phyloP scores from a whole-genome alignment of 2,329 filamentous ascomycete genomes.

The Hypoxylon sp. region DNA sequence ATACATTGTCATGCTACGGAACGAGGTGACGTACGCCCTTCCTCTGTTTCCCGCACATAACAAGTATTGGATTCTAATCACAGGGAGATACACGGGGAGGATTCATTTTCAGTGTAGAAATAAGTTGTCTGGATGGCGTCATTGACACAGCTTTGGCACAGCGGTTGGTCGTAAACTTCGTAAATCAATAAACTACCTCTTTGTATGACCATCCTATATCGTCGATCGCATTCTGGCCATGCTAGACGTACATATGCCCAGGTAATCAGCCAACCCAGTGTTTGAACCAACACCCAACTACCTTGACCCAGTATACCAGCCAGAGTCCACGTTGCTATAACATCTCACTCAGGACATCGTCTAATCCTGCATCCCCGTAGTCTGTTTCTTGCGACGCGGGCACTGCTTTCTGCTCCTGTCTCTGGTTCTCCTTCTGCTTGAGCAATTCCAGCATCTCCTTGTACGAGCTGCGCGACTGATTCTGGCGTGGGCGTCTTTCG shows the following conservation, averaged over 20 bases:
- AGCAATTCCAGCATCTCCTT: constrained; percentile 44
- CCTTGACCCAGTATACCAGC: not conserved
- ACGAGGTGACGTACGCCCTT: not conserved
- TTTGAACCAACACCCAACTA: not conserved
- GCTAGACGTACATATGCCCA: not conserved
- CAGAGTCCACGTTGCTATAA: constrained; percentile 11
- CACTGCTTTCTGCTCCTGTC: constrained; percentile 21
- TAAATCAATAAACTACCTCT: constrained; percentile 13
- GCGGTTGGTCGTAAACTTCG: constrained; percentile 6
- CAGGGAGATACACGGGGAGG: not conserved
- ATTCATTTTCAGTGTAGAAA: not conserved
- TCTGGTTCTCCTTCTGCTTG: constrained; percentile 25
- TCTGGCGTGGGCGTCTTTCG: constrained; percentile 22
- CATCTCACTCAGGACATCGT: constrained; percentile 41
- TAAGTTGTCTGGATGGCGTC: not conserved
- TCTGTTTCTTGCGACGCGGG: constrained; percentile 52
- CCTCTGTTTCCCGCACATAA: not conserved
- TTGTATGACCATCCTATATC: constrained; percentile 15
- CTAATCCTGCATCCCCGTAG: constrained; percentile 49
- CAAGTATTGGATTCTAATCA: not conserved
- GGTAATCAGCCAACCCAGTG: not conserved
- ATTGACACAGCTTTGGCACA: not conserved
- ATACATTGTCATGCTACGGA: constrained; percentile 1
- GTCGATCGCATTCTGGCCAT: constrained; percentile 8
- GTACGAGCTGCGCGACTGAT: constrained; percentile 41